A percentile compares a stretch with the other conserved stretches of the same genome.
phyloP scores from a whole-genome alignment of 2,329 filamentous ascomycete genomes.

The Stagonosporopsis chrysanthemi region DNA sequence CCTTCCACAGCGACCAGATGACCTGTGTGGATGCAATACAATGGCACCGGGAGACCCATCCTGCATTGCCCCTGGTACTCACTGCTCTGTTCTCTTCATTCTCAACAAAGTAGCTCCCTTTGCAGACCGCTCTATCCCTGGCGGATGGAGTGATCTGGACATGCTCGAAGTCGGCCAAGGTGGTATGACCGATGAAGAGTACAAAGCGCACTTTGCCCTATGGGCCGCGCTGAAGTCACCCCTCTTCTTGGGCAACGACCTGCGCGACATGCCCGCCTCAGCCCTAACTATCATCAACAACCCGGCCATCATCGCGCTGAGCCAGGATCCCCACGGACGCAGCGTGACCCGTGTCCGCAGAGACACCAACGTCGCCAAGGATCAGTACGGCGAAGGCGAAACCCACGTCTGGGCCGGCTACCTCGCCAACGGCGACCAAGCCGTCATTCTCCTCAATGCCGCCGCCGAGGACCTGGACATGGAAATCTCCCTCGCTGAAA shows the following conservation, averaged over 20 bases:
- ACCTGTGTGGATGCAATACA: slow-evolving; percentile 37
- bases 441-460: slow-evolving; percentile 32
- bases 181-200: slow-evolving; percentile 41
- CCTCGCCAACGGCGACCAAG: slow-evolving; percentile 32
- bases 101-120: slow-evolving; percentile 41
- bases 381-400: slow-evolving; percentile 35
- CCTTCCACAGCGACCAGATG: slow-evolving; percentile 30
- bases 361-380: slow-evolving; percentile 30
- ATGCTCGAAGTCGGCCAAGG: slow-evolving; percentile 44
- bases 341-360: slow-evolving; percentile 32
- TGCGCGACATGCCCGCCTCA: slow-evolving; percentile 49
- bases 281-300: slow-evolving; percentile 53
- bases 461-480: slow-evolving; percentile 30
- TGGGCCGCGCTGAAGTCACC: slow-evolving; percentile 54
- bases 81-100: slow-evolving; percentile 40
- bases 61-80: slow-evolving; percentile 37
- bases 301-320: slow-evolving; percentile 37
- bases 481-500: slow-evolving; percentile 32
- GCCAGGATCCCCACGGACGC: slow-evolving; percentile 35
- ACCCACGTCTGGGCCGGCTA: slow-evolving; percentile 37
- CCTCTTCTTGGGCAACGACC: slow-evolving; percentile 54
- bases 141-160: slow-evolving; percentile 43
- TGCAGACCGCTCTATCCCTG: slow-evolving; percentile 37
- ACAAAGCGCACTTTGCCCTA: slow-evolving; percentile 51
- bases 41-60: slow-evolving; percentile 34